Evolutionary conservation across 768 basidiomycete genomes (phyloP).

Genomic region (Psilocybe cubensis): DNA sequence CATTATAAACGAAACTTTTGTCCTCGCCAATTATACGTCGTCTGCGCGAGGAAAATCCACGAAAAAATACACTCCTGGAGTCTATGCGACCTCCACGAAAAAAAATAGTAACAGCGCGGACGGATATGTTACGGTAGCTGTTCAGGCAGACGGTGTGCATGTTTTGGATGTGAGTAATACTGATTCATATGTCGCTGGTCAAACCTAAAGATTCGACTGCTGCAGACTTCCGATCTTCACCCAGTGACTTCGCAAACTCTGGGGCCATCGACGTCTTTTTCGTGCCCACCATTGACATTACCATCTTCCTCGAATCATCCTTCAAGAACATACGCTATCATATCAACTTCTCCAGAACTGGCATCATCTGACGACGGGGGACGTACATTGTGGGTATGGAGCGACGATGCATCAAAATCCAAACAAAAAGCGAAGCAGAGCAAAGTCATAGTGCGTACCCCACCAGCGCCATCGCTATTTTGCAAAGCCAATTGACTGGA

Average conservation of each 20-base stretch:
- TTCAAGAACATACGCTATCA: slow-evolving; percentile 60
- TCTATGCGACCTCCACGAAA: slow-evolving; percentile 22
- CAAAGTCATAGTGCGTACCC: slow-evolving; percentile 44
- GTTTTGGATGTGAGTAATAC: slow-evolving; percentile 59
- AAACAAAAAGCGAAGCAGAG: slow-evolving; percentile 22
- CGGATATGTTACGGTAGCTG: slow-evolving; percentile 67
- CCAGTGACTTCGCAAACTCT: slow-evolving; percentile 71
- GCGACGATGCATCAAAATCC: slow-evolving; percentile 43
- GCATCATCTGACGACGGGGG: slow-evolving; percentile 38
- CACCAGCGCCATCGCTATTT: background rate
- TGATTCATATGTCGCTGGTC: slow-evolving; percentile 2
- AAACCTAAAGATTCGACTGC: too few relatives aligned
- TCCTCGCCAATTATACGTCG: slow-evolving; percentile 38
- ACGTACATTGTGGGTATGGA: slow-evolving; percentile 66
- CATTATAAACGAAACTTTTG: slow-evolving; percentile 39
- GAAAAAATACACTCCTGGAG: slow-evolving; percentile 27
- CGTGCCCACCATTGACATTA: slow-evolving; percentile 58
- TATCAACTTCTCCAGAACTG: slow-evolving; percentile 52
- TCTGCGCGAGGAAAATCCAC: slow-evolving; percentile 23
- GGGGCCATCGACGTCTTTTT: slow-evolving; percentile 65
- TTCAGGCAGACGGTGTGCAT: slow-evolving; percentile 77
- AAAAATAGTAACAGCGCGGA: slow-evolving; percentile 38
- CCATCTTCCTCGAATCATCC: slow-evolving; percentile 34
- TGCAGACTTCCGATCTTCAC: slow-evolving; percentile 64
- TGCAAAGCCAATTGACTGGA: background rate